These are phyloP conservation scores for Nicotiana noctiflora DNA, from an alignment of 257 asterid genomes.

Conservation along the genomic window DNA sequence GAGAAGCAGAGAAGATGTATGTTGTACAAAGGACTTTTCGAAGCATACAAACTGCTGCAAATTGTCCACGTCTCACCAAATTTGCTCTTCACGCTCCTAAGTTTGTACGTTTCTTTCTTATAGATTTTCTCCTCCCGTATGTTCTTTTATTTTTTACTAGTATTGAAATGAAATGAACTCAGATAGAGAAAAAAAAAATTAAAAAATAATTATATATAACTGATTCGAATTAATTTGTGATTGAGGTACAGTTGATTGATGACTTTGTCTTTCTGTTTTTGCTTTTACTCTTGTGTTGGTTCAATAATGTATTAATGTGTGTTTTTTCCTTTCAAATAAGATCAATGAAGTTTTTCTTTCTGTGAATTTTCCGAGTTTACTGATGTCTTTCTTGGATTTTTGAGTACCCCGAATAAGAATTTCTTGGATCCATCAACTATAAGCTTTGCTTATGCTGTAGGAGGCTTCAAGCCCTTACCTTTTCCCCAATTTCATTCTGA, in stretches of 20 bases:
- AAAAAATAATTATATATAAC: not conserved
- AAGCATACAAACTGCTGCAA: constrained; percentile 32
- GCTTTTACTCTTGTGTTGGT: not conserved
- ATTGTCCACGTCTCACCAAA: constrained; percentile 45
- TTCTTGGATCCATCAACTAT: not conserved
- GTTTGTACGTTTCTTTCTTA: constrained; percentile 27
- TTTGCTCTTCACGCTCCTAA: constrained; percentile 56
- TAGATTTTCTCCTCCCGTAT: not conserved
- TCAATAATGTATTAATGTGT: not conserved
- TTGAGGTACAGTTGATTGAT: not conserved
- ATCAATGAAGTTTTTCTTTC: not conserved
- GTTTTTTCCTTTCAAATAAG: not conserved
- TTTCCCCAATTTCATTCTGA: not conserved
- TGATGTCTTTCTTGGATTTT: not conserved
- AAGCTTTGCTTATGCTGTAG: not conserved
- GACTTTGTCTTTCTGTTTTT: not conserved
- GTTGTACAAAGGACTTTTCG: constrained; percentile 15
- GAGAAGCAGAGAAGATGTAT: too few species aligned
- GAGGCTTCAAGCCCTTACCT: not conserved
- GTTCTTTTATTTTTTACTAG: not conserved
- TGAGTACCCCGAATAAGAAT: not conserved
- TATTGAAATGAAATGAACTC: not conserved
- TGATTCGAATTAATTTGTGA: not conserved
- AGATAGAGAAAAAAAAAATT: not conserved
- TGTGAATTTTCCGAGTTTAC: not conserved